phyloP scores from a whole-genome alignment of 192 early-diverging fungal genomes.

The Backusella tuberculispora region DNA sequence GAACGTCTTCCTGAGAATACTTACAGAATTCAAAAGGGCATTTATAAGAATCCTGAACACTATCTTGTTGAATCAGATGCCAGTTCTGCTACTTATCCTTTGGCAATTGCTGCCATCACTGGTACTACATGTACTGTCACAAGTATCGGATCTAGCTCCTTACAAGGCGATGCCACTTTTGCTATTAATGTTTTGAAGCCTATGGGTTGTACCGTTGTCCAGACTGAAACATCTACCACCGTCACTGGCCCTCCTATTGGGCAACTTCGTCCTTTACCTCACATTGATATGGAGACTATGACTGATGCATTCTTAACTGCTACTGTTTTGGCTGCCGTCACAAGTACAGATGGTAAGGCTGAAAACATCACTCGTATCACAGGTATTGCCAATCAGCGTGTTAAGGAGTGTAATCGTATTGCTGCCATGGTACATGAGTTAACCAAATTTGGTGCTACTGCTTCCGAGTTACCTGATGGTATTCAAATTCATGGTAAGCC shows the following conservation, averaged over 20 bases:
- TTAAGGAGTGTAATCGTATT: conserved; percentile 99
- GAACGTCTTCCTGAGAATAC: conserved; percentile 73
- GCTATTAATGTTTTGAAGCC: conserved; percentile 86
- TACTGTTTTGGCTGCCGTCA: conserved; percentile 88
- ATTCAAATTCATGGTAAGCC: conserved; percentile 80
- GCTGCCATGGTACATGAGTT: conserved; percentile 95
- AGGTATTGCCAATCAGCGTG: conserved; percentile 96
- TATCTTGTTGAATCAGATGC: conserved; percentile 97
- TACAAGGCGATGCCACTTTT: conserved; percentile 93
- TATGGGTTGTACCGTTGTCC: conserved; percentile 93
- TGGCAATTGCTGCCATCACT: conserved; percentile 96
- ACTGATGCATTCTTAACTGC: conserved; percentile 99
- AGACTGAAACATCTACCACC: conserved; percentile 88
- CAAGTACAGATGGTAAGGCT: conserved; percentile 48
- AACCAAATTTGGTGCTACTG: conserved; percentile 83
- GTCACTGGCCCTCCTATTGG: conserved; percentile 85
- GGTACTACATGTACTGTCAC: conserved; percentile 85
- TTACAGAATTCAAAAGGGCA: conserved; percentile 80
- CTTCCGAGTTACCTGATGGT: conserved; percentile 86
- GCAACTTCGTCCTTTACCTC: conserved; percentile 66
- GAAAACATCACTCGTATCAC: conserved; percentile 81
- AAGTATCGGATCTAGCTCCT: conserved; percentile 90
- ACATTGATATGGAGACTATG: conserved; percentile 98
- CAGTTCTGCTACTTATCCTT: conserved; percentile 94
- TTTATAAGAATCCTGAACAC: conserved; percentile 80